Conservation (phyloP, 2,329 filamentous ascomycete species). For the Cytospora piceae region DNA sequence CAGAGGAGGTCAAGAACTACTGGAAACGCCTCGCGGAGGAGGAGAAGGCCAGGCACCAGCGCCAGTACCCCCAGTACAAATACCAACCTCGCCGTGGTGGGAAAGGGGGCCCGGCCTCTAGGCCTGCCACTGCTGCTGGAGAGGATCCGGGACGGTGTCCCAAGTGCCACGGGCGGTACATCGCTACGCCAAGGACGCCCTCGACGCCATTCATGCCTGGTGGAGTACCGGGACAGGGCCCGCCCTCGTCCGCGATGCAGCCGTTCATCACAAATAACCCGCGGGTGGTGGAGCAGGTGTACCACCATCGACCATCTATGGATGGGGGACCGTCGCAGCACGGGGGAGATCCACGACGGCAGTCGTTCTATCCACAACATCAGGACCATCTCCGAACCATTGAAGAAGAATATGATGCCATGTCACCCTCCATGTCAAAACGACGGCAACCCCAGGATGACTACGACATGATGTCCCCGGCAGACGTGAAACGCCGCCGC, state of each 20-base stretch:
- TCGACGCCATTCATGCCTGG: conserved; percentile 48
- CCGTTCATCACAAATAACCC: conserved; percentile 35
- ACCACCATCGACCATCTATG: conserved; percentile 37
- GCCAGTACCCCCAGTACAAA: conserved; percentile 89
- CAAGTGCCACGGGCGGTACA: conserved; percentile 72
- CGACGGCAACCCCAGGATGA: conserved; percentile 23
- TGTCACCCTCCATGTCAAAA: conserved; percentile 19
- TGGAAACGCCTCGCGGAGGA: conserved; percentile 93
- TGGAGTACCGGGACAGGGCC: conserved; percentile 8
- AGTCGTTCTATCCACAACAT: conserved; percentile 22
- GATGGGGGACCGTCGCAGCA: conserved; percentile 28
- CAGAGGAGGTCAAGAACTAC: conserved; percentile 73
- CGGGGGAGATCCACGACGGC: conserved; percentile 37
- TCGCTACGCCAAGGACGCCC: conserved; percentile 64
- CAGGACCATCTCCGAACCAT: conserved; percentile 25
- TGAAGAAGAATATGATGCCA: conserved; percentile 25
- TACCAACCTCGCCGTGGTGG: conserved; percentile 81
- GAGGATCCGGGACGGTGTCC: conserved; percentile 64
- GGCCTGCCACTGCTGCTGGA: conserved; percentile 42
- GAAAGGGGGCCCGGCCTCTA: conserved; percentile 37
- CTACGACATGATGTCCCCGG: conserved; percentile 41
- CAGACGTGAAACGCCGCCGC: conserved; percentile 41
- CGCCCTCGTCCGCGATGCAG: conserved; percentile 28
- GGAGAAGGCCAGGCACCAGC: conserved; percentile 87
- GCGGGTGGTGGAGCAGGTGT: conserved; percentile 37